Evolutionary conservation across 148 eudicot genomes (phyloP), one percentile per base, ranked within the genome.

Genomic region (Limonium bicolor): DNA sequence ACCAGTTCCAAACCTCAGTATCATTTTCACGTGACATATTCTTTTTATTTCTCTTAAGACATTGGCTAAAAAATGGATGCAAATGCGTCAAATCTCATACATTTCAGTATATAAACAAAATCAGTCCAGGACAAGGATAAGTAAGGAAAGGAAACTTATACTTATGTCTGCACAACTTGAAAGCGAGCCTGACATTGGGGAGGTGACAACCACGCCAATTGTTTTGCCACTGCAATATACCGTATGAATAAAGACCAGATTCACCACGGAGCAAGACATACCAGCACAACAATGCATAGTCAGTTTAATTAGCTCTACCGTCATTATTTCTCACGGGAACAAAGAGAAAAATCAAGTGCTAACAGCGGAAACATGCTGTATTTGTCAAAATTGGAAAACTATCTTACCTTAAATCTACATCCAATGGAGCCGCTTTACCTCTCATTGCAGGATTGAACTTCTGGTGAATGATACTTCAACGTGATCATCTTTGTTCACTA

Each of bases 381-480:
- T n/a, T n/a, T n/a, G n/a, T n/a, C n/a, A n/a, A n/a, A n/a, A n/a
- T 16, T 39, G 2, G 12, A 19, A 20, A 8, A 4, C 2, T 17
- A 11, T 27, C 20, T 41, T n/a, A 43, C 48, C 48, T 43, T 25
- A 43, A 25, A 43, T 43, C 48, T 23, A 43, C 27, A 22, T 43
- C 48, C 31, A 43, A 13, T 4, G 48, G 48, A 24, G 27, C 48
- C 3, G 1, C 48, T n/a, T 43, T 25, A 6, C 27, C 13, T 25
- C 27, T 43, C 24, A 31, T 20, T 23, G 2, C 6, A n/a, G n/a
- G n/a, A 20, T 43, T 13, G 16, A 23, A 43, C 17, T 43, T 43
- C 69, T 65, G n/a, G 54, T 52, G 43, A 90, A 90, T 3, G 97
- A 90, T 36, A 90, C 24, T 54, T 90, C 97, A 3, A 84, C 41